Evolutionary conservation across 805 yeast genomes (phyloP), one percentile per base, ranked within the genome.

Genomic region (Ogataea paraovalis): DNA sequence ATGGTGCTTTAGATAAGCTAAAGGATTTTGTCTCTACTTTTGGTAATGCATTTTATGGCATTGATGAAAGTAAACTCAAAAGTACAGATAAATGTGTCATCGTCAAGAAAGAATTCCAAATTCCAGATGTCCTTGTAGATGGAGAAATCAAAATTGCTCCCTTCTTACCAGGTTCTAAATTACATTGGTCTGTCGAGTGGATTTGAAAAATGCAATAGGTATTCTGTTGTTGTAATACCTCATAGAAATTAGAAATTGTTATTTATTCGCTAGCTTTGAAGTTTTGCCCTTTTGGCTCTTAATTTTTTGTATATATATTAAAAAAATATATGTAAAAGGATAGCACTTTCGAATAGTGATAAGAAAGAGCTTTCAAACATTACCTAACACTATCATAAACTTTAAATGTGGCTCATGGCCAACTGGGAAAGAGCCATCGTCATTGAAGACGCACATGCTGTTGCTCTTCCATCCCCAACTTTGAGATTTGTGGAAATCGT

Each of bases 181-280:
- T 92, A 43, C 60, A 72, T 28, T 92, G 95, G 89, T 66, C 79
- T 9, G 76, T 80, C 4, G 86, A 84, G 66, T 91, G 97, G 97
- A 30, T 7, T 30, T 12, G n/a, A 30, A n/a, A n/a, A n/a, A n/a
- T n/a, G n/a, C n/a, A n/a, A n/a, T n/a, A n/a, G n/a, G n/a, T n/a
- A n/a, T n/a, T n/a, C n/a, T n/a, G n/a, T n/a, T n/a, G n/a, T n/a
- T n/a, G n/a, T n/a, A n/a, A n/a, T n/a, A n/a, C n/a, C n/a, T n/a
- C n/a, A n/a, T n/a, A n/a, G n/a, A n/a, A n/a, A n/a, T n/a, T n/a
- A n/a, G n/a, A 25, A 25, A 7, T 25, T 25, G 10, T 25, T 25
- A 25, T 25, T 25, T 25, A 25, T 25, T 25, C 10, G 7, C 28
- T 7, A 7, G 7, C 10, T 25, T 25, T 7, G 7, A 25, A 7